Evolutionary conservation across 139 green algal genomes (phyloP), one percentile per base, ranked within the genome.

Genomic region (Raphidocelis subcapitata): DNA sequence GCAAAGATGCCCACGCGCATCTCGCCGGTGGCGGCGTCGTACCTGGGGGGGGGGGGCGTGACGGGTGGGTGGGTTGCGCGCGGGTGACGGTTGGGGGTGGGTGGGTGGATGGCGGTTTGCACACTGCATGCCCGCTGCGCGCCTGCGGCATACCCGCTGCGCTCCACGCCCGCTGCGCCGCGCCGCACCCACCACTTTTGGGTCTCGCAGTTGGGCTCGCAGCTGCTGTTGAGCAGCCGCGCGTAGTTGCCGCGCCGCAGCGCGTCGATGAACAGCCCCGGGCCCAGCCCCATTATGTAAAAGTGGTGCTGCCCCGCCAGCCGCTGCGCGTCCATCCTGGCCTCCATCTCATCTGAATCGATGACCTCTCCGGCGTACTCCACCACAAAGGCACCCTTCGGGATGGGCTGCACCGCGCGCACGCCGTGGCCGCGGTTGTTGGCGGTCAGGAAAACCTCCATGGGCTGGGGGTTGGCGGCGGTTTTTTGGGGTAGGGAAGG

Each of bases 131-230:
- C n/a, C n/a, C n/a, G n/a, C n/a, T n/a, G n/a, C n/a, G n/a, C n/a
- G n/a, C n/a, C n/a, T n/a, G n/a, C n/a, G n/a, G n/a, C n/a, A n/a
- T n/a, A n/a, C n/a, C n/a, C n/a, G n/a, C n/a, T n/a, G n/a, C n/a
- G n/a, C n/a, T n/a, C n/a, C n/a, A n/a, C n/a, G n/a, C n/a, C n/a
- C n/a, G n/a, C n/a, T n/a, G n/a, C n/a, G n/a, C n/a, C n/a, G n/a
- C n/a, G n/a, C n/a, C n/a, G n/a, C n/a, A 89, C 89, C 70, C 76
- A 86, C 92, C 92, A 97, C 74, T 96, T 96, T 69, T 97, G 90
- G 5, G 85, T 93, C 82, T 93, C 87, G 78, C 90, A 96, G 76
- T 97, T 97, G 36, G 92, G 90, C 23, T 91, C 88, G 77, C 92
- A 97, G 73, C 81, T 91, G 76, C 74, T 88, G 85, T 97, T 97